Evolutionary conservation across 148 eudicot genomes (phyloP).

Genomic region (Tetragonia tetragonoides): DNA sequence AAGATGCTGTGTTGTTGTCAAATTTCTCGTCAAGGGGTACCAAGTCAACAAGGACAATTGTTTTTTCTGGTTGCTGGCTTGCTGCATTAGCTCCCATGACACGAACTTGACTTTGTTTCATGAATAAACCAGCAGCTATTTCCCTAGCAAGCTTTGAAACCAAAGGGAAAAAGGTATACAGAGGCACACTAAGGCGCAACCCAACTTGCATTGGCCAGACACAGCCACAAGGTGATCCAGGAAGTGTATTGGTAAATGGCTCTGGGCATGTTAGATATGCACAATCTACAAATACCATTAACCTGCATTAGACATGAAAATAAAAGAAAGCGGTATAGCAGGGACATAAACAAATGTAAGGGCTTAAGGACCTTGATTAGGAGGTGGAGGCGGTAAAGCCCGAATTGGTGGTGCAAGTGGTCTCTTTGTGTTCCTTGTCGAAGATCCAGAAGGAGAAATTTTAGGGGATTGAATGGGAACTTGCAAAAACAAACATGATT

Average conservation of each 20-base stretch:
- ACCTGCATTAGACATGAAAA: constrained; percentile 8
- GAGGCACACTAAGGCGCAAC: constrained; percentile 58
- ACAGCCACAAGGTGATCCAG: constrained; percentile 76
- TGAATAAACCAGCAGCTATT: constrained; percentile 58
- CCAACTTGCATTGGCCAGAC: constrained; percentile 89
- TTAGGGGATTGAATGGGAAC: constrained; percentile 56
- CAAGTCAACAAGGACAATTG: constrained; percentile 66
- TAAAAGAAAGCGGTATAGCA: constrained; percentile 2
- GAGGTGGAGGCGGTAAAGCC: constrained; percentile 86
- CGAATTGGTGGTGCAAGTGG: constrained; percentile 46
- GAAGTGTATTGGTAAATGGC: constrained; percentile 70
- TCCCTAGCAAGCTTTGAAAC: constrained; percentile 73
- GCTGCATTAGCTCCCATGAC: constrained; percentile 91
- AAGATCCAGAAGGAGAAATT: constrained; percentile 52
- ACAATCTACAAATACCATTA: constrained; percentile 53
- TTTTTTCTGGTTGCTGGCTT: constrained; percentile 57
- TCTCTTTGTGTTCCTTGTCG: constrained; percentile 44
- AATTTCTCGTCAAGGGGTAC: constrained; percentile 72
- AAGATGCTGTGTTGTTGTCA: constrained; percentile 55
- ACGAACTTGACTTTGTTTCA: constrained; percentile 78
- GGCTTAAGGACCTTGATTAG: constrained; percentile 54
- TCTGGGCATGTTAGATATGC: constrained; percentile 58
- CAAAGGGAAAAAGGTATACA: constrained; percentile 78
- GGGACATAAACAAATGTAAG: background rate
- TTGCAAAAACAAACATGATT: constrained; percentile 35